A percentile compares a stretch with the other conserved stretches of the same genome.
Conservation (phyloP, 2,329 filamentous ascomycete genomes). For the Xylaria sp. region DNA sequence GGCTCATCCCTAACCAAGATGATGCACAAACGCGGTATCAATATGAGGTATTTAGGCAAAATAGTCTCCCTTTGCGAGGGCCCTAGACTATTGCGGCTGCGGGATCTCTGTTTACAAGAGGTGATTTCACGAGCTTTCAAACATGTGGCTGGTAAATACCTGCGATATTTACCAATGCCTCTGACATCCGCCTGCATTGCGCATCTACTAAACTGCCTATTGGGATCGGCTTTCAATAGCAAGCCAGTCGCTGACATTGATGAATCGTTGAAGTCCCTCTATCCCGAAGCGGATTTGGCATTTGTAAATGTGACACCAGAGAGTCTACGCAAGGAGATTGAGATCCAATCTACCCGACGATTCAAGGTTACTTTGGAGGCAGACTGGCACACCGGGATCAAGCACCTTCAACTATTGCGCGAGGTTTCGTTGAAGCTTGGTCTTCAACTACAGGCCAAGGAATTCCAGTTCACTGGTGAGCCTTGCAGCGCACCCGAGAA, state of each 20-base stretch:
- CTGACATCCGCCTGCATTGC: slow-evolving; percentile 83
- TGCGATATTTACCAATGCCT: slow-evolving; percentile 81
- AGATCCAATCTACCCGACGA: slow-evolving; percentile 75
- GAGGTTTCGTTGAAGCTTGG: slow-evolving; percentile 91
- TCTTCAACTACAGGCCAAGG: slow-evolving; percentile 83
- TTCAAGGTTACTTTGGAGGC: slow-evolving; percentile 80
- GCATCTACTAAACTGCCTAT: slow-evolving; percentile 92
- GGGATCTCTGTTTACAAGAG: slow-evolving; percentile 83
- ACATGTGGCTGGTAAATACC: slow-evolving; percentile 82
- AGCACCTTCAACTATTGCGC: slow-evolving; percentile 85
- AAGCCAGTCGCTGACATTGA: slow-evolving; percentile 84
- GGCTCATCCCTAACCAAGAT: slow-evolving; percentile 89
- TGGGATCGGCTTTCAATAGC: slow-evolving; percentile 81
- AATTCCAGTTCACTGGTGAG: slow-evolving; percentile 72
- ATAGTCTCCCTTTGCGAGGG: slow-evolving; percentile 77
- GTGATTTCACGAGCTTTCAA: slow-evolving; percentile 98
- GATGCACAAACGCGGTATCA: slow-evolving; percentile 96
- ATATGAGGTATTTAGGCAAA: slow-evolving; percentile 93
- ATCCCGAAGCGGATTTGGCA: slow-evolving; percentile 81
- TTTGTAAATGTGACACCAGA: slow-evolving; percentile 85
- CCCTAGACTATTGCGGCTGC: slow-evolving; percentile 79
- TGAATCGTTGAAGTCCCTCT: slow-evolving; percentile 76
- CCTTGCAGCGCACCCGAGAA: slow-evolving; percentile 50
- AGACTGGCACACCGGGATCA: slow-evolving; percentile 74
- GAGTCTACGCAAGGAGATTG: slow-evolving; percentile 74